Evolutionary conservation across 208 protist species (phyloP).

Genomic region (Lotmaria passim): DNA sequence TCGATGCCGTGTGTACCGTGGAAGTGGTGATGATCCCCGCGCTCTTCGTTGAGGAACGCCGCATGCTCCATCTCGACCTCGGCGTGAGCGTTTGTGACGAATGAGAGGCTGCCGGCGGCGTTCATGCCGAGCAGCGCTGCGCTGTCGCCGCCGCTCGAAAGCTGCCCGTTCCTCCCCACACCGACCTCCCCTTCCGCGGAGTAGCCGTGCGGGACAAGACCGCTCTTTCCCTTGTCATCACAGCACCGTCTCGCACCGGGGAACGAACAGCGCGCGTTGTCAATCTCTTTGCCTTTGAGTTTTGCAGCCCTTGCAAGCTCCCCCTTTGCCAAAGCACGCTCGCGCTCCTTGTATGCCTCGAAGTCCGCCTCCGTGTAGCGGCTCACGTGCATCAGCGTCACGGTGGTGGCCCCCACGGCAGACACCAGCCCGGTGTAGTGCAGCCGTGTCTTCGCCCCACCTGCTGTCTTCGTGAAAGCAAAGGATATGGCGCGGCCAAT

Average conservation of each 20-base stretch:
- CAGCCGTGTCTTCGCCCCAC: slow-evolving; percentile 37
- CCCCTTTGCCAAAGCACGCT: neutral
- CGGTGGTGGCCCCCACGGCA: slow-evolving; percentile 65
- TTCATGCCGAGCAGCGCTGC: neutral
- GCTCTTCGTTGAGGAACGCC: neutral
- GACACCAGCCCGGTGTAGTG: slow-evolving; percentile 73
- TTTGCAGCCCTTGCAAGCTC: neutral
- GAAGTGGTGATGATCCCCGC: neutral
- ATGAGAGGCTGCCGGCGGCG: slow-evolving; percentile 13
- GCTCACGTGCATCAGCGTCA: slow-evolving; percentile 64
- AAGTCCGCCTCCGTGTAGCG: slow-evolving; percentile 65
- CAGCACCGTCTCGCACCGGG: too few relatives aligned
- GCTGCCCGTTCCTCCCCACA: neutral
- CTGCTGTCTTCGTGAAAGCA: slow-evolving; percentile 38
- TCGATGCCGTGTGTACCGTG: neutral
- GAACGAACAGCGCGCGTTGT: neutral
- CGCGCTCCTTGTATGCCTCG: slow-evolving; percentile 35
- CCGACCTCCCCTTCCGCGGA: slow-evolving; percentile 5
- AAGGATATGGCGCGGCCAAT: slow-evolving; percentile 74
- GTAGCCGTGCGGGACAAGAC: neutral
- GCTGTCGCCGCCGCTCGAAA: neutral
- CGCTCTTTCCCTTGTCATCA: neutral
- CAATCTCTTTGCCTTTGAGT: neutral
- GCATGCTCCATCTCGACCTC: neutral
- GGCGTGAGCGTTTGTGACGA: neutral